A percentile compares a stretch with the other conserved stretches of the same genome.
Evolutionary conservation across 192 early-diverging fungal species (phyloP).

Genomic region (Gigaspora rosea): DNA sequence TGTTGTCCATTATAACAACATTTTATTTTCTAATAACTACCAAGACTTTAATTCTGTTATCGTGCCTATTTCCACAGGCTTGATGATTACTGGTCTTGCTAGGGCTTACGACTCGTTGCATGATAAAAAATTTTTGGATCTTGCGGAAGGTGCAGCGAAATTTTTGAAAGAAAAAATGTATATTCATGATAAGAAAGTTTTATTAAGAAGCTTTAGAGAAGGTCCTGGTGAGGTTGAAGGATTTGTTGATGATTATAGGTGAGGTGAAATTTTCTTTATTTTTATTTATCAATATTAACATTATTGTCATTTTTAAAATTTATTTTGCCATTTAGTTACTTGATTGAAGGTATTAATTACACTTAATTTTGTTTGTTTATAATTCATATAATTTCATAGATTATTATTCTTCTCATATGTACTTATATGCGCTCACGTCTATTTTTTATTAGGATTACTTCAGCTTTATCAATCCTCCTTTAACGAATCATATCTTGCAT

Average conservation of each 20-base stretch:
- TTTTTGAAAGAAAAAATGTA: conserved; percentile 55
- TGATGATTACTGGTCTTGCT: conserved; percentile 58
- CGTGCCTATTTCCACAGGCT: conserved; percentile 31
- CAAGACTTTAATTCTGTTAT: not conserved
- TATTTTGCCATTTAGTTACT: not conserved
- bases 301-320: not conserved
- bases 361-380: not conserved
- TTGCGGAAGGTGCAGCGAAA: conserved; percentile 49
- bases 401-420: not conserved
- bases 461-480: conserved; percentile 58
- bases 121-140: conserved; percentile 36
- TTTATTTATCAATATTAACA: not conserved
- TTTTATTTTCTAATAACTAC: not conserved
- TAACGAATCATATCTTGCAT: conserved; percentile 56
- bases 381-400: not conserved
- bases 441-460: conserved; percentile 50
- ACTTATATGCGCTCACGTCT: too few species aligned
- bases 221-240: conserved; percentile 52
- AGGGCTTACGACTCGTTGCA: conserved; percentile 42
- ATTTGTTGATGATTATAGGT: conserved; percentile 64
- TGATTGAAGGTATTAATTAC: conserved; percentile 25
- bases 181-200: conserved; percentile 33
- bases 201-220: conserved; percentile 52
- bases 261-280: not conserved
- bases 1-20: not conserved